Percentiles rank a stretch among this genome's conserved stretches.
Evolutionary conservation across 495 filamentous ascomycete species (phyloP).

Genomic region (Amniculicola lignicola): DNA sequence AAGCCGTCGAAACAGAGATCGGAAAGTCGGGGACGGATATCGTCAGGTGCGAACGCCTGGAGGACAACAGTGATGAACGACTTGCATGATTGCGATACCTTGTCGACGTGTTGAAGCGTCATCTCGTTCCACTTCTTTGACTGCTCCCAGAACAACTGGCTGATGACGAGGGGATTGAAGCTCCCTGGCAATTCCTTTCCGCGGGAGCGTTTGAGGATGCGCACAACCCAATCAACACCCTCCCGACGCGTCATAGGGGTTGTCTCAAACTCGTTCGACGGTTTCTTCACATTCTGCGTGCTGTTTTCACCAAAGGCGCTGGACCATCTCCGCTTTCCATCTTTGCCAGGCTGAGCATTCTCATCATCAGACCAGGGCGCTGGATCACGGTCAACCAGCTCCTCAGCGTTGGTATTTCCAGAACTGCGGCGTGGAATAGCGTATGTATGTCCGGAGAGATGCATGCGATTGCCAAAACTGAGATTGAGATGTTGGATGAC

Average conservation of each 20-base stretch:
- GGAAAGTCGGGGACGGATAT: constrained; percentile 19
- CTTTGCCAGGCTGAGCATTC: neutral
- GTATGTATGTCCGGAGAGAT: constrained; percentile 29
- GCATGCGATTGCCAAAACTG: constrained; percentile 32
- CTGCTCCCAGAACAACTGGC: constrained; percentile 36
- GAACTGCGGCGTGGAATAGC: constrained; percentile 12
- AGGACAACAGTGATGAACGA: constrained; percentile 27
- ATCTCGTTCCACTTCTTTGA: constrained; percentile 24
- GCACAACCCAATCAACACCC: constrained; percentile 27
- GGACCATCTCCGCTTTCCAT: too few relatives aligned
- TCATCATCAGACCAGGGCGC: too few relatives aligned
- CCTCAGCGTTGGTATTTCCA: too few relatives aligned
- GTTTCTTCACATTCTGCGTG: neutral
- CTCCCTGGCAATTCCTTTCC: constrained; percentile 32
- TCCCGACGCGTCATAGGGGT: constrained; percentile 8
- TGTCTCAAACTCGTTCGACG: too few relatives aligned
- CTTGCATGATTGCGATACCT: constrained; percentile 27
- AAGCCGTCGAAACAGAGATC: constrained; percentile 18
- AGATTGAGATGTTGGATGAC: constrained; percentile 35
- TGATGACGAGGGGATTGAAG: constrained; percentile 32
- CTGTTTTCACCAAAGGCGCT: too few relatives aligned
- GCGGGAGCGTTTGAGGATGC: constrained; percentile 23
- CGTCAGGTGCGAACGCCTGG: constrained; percentile 11
- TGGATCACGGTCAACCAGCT: too few relatives aligned
- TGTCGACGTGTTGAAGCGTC: constrained; percentile 30